A percentile compares a stretch with the other conserved stretches of the same genome.
Conservation (phyloP, 345 rosid species). For the Citrus unshiu region DNA sequence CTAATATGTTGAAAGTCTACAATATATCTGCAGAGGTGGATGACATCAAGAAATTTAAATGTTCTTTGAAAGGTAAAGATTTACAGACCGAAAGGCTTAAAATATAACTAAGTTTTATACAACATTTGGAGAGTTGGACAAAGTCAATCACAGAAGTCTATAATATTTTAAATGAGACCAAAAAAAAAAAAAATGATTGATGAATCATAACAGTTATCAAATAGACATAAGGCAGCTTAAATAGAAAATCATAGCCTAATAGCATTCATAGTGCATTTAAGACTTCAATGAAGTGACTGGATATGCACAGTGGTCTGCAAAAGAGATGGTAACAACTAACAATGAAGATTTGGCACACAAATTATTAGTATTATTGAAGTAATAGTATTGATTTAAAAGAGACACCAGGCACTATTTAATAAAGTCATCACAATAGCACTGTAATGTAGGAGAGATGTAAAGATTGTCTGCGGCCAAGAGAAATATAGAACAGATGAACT, state of each 20-base stretch:
- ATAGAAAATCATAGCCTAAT: not conserved
- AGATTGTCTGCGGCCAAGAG: not conserved
- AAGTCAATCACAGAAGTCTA: not conserved
- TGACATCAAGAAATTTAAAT: not conserved
- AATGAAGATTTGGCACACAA: not conserved
- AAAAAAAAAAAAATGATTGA: not conserved
- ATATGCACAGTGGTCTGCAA: not conserved
- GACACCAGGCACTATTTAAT: not conserved
- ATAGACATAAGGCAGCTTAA: not conserved
- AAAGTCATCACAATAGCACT: not conserved
- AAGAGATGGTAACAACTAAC: not conserved
- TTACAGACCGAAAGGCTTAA: not conserved
- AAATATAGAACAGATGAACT: not conserved
- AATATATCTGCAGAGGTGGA: not conserved
- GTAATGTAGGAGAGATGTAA: too few relatives aligned
- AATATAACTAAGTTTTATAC: not conserved
- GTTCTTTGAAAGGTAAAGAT: not conserved
- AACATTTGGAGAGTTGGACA: not conserved
- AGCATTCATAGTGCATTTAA: not conserved
- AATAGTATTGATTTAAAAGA: not conserved
- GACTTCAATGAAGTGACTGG: not conserved
- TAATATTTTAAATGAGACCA: not conserved
- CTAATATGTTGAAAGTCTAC: not conserved
- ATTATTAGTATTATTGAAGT: not conserved
- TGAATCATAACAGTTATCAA: not conserved